Conservation (phyloP, 345 rosid genomes). For the Clarkia xantiana region DNA sequence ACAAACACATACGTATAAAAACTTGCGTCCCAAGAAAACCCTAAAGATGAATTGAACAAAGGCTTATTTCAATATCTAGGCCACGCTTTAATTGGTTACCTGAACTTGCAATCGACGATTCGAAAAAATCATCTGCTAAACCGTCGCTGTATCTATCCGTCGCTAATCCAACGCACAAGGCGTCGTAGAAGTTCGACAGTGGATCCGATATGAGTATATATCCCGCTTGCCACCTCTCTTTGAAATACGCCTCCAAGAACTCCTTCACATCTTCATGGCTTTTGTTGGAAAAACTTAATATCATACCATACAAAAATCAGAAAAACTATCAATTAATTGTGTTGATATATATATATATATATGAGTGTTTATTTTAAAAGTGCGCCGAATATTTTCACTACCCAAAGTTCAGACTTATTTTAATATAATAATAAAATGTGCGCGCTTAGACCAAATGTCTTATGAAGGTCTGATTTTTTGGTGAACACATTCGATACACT, state of each 20-base stretch:
- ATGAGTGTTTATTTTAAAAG: too few relatives aligned
- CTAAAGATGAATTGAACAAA: not conserved
- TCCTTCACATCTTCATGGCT: conserved; percentile 26
- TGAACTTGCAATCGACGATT: conserved; percentile 5
- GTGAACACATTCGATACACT: too few relatives aligned
- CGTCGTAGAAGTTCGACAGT: conserved; percentile 28
- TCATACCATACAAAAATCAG: not conserved
- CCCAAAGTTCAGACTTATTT: too few relatives aligned
- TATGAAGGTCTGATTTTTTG: too few relatives aligned
- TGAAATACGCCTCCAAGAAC: conserved; percentile 29
- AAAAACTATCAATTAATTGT: not conserved
- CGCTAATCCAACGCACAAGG: conserved; percentile 23
- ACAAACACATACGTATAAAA: too few relatives aligned
- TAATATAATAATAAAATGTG: too few relatives aligned
- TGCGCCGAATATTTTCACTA: too few relatives aligned
- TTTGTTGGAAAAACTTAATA: conserved; percentile 24
- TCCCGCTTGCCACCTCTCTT: conserved; percentile 21
- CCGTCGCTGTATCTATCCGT: conserved; percentile 6
- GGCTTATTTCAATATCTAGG: not conserved
- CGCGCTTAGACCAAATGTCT: too few relatives aligned
- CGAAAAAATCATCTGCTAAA: conserved; percentile 2
- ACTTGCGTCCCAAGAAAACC: too few relatives aligned
- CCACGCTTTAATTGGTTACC: conserved; percentile 9
- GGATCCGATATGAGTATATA: conserved; percentile 30
- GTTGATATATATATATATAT: too few relatives aligned